These are phyloP conservation scores for Chenopodium berlandieri DNA, from an alignment of 148 eudicot species.

Conservation along the genomic window DNA sequence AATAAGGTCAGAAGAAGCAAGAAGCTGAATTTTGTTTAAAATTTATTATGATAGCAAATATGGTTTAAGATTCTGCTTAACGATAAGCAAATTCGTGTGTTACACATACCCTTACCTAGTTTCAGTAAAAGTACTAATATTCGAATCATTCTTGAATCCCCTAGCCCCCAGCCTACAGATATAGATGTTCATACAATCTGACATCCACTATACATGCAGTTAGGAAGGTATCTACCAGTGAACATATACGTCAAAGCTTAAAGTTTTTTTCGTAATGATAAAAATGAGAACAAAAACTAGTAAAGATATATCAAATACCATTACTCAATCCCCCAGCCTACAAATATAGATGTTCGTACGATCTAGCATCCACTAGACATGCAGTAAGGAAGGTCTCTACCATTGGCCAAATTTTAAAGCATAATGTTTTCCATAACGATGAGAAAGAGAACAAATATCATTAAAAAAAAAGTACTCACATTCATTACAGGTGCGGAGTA, in stretches of 20 bases:
- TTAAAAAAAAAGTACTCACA: conserved; percentile 40
- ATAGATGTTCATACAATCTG: neutral
- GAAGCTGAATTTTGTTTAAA: too few relatives aligned
- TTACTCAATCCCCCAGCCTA: neutral
- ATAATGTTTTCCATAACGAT: neutral
- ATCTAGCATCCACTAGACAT: neutral
- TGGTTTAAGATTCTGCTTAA: too few relatives aligned
- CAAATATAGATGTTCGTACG: neutral
- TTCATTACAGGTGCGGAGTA: conserved; percentile 73
- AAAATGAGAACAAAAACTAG: neutral
- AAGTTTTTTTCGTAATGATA: neutral
- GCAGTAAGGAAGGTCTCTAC: neutral
- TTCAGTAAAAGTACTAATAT: neutral
- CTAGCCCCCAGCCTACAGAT: too few relatives aligned
- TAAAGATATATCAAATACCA: neutral
- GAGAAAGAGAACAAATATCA: neutral
- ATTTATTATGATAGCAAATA: too few relatives aligned
- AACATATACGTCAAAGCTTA: neutral
- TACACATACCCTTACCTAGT: neutral
- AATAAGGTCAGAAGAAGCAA: too few relatives aligned
- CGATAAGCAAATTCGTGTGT: too few relatives aligned
- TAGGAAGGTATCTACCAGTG: neutral
- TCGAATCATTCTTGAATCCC: neutral
- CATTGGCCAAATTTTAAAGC: neutral
- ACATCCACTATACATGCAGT: neutral